phyloP scores from a whole-genome alignment of 345 rosid genomes.

The Pistacia integerrima region DNA sequence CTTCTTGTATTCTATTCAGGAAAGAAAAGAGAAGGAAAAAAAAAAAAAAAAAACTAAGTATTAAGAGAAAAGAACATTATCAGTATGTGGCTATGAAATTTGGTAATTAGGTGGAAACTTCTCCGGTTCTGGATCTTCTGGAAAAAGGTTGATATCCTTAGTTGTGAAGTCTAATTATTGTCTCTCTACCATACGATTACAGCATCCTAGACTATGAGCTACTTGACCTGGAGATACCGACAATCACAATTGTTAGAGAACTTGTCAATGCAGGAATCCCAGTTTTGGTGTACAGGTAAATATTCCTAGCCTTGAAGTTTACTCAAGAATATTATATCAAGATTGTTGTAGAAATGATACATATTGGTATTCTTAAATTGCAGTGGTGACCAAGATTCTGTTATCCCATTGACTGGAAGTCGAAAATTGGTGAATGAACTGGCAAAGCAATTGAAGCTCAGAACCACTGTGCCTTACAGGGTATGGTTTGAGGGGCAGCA shows the following conservation, averaged over 20 bases:
- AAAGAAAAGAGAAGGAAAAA: too few relatives aligned
- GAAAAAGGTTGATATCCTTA: conserved; percentile 7
- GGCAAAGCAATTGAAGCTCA: conserved; percentile 59
- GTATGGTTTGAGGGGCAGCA: conserved; percentile 94
- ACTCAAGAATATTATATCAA: background rate
- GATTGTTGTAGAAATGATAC: background rate
- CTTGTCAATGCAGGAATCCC: conserved; percentile 77
- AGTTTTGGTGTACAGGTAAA: conserved; percentile 84
- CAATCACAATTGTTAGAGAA: conserved; percentile 61
- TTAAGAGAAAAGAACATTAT: too few relatives aligned
- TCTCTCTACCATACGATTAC: conserved; percentile 10
- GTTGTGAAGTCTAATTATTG: background rate
- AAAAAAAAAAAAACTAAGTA: too few relatives aligned
- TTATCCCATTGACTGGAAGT: conserved; percentile 86
- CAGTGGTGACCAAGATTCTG: conserved; percentile 99
- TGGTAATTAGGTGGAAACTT: background rate
- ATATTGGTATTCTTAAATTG: conserved; percentile 12
- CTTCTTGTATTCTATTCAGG: too few relatives aligned
- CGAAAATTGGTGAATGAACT: conserved; percentile 61
- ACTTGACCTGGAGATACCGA: conserved; percentile 79
- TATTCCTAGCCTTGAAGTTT: background rate
- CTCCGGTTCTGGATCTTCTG: conserved; percentile 21
- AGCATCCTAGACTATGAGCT: conserved; percentile 83
- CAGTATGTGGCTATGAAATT: too few relatives aligned
- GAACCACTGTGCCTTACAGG: conserved; percentile 67